Evolutionary conservation across 345 rosid species (phyloP), one percentile per base, ranked within the genome.

Genomic region (Barbarea vulgaris): DNA sequence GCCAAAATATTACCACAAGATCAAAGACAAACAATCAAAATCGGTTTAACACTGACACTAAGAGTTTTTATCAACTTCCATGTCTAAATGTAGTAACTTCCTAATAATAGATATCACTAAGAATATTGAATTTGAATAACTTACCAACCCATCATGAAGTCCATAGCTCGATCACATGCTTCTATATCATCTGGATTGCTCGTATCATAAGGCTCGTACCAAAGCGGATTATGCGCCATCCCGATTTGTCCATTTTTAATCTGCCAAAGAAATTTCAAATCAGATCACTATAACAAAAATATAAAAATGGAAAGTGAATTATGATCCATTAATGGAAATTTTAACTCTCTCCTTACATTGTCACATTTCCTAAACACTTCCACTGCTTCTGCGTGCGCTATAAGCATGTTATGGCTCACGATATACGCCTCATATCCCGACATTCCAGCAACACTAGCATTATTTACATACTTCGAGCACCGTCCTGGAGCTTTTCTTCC

Each of bases 401-500:
- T 24, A 46, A 79, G 82, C 75, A 79, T 7, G 60, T 79, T 73
- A 79, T 79, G 82, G 67, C 79, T 73, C 36, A 74, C 79, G 5
- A 79, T 67, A 39, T 79, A 79, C 0, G 82, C 79, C 34, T 79
- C 82, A 8, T 66, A 68, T 36, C 82, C 78, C 5, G 86, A 83
- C 73, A 70, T 70, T 17, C 83, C 85, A 27, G 70, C 82, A 14
- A 56, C 17, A 69, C 86, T 77, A 25, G 81, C 74, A 1, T 18
- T 24, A 63, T 76, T 72, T 1, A 75, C 74, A 59, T 72, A 72
- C 46, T 56, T 48, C 0, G 85, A 82, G 54, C 85, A 82, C 1
- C 85, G 69, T 15, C 85, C 85, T 36, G 82, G 84, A 1, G 82
- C 84, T 68, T 64, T 57, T 10, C 58, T 59, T 3, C 86, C 86